Evolutionary conservation across 345 rosid genomes (phyloP), one percentile per base, ranked within the genome.

Genomic region (Durio zibethinus): DNA sequence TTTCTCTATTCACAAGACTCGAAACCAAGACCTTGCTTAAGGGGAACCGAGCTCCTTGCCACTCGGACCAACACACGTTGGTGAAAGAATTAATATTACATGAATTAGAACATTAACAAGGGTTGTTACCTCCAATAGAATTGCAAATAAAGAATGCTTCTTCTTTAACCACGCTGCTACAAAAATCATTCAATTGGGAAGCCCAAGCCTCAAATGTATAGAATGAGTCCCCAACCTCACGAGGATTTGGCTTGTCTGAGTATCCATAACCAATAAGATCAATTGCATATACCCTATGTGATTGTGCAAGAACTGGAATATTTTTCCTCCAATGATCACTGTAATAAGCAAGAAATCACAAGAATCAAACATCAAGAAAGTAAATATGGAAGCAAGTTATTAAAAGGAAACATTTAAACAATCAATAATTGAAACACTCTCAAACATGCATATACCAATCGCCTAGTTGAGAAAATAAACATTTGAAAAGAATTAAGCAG

Each of bases 211-310:
- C 94, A 73, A 95, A 90, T 33, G 98, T 89, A 80, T 91, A 95
- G 76, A 95, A 91, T 3, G 92, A 79, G 53, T 86, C 90, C 60
- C 85, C 88, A 75, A 88, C 88, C 21, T 85, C 90, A 33, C 76
- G 82, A 82, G 99, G 96, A 79, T 89, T 89, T n/a, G 99, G 98
- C 62, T 93, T 94, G 82, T 91, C 94, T 0, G 96, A 93, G 88
- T 90, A 91, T 80, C 99, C 99, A 76, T 95, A 95, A 47, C 97
- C 97, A 76, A 95, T 89, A 47, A 95, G 94, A 82, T 95, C 99
- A 40, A 95, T 88, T 54, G 97, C 81, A 68, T 84, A 95, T 7
- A 92, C 97, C 33, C 93, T 85, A 74, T 88, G 88, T 27, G 90
- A 86, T 72, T 85, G 91, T 64, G 93, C 97, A 50, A 94, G 97